Conservation (phyloP, 2,329 filamentous ascomycete species). For the Fusarium sp. region DNA sequence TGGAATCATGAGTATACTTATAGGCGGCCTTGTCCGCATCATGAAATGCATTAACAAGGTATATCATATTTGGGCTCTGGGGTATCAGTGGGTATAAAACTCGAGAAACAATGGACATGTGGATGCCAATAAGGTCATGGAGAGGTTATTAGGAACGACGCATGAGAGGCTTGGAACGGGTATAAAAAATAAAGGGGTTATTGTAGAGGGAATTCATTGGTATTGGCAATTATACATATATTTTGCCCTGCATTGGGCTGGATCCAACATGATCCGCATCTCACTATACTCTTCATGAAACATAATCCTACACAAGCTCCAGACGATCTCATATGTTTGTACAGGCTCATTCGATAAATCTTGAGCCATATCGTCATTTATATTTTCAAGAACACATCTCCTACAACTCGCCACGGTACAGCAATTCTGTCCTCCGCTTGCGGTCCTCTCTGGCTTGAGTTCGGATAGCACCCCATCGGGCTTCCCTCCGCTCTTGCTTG, state of each 20-base stretch:
- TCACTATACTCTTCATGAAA: conserved; percentile 24
- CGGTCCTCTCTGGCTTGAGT: conserved; percentile 66
- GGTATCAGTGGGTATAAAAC: background rate
- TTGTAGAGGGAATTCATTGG: conserved; percentile 33
- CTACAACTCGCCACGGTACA: conserved; percentile 64
- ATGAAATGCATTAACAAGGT: conserved; percentile 1
- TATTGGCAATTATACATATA: conserved; percentile 44
- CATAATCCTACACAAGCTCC: conserved; percentile 44
- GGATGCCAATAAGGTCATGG: conserved; percentile 4
- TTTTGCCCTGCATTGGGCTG: conserved; percentile 22
- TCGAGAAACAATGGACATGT: background rate
- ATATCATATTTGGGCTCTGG: background rate
- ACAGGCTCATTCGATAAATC: conserved; percentile 29
- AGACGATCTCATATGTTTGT: conserved; percentile 37
- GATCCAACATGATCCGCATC: conserved; percentile 26
- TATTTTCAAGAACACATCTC: background rate
- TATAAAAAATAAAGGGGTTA: conserved; percentile 21
- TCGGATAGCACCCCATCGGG: conserved; percentile 68
- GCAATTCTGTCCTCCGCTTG: conserved; percentile 62
- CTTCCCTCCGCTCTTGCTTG: conserved; percentile 60
- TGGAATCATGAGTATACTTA: background rate
- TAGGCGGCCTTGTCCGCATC: background rate
- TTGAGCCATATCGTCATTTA: conserved; percentile 4
- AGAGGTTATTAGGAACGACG: background rate
- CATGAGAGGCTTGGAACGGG: background rate